Evolutionary conservation across 2,329 filamentous ascomycete genomes (phyloP).

Genomic region (Ophiostoma sp.): DNA sequence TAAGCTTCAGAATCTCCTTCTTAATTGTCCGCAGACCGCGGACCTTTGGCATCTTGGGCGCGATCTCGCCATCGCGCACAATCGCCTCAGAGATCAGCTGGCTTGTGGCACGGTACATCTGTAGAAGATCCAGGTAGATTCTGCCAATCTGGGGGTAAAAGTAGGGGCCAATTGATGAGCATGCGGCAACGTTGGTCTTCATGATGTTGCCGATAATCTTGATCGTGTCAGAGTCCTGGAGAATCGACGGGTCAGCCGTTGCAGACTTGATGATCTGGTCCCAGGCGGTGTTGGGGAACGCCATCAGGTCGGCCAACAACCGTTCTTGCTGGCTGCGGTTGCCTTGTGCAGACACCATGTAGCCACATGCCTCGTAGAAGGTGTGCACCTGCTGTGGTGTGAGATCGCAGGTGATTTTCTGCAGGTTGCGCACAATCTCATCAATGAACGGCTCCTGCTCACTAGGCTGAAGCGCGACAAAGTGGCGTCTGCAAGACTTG

Average conservation of each 20-base stretch:
- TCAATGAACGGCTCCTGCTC: conserved; percentile 97
- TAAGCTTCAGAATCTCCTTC: conserved; percentile 97
- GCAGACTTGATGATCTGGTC: conserved; percentile 88
- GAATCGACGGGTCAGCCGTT: conserved; percentile 74
- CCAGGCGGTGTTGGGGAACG: conserved; percentile 88
- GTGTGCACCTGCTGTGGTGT: conserved; percentile 97
- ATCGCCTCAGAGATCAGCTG: conserved; percentile 92
- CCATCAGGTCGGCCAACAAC: conserved; percentile 87
- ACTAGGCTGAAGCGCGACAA: conserved; percentile 90
- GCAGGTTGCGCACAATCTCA: conserved; percentile 92
- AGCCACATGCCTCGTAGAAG: conserved; percentile 97
- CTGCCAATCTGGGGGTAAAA: conserved; percentile 97
- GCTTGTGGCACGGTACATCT: conserved; percentile 98
- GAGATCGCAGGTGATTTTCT: conserved; percentile 91
- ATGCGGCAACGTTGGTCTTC: conserved; percentile 99
- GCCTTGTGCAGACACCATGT: conserved; percentile 97
- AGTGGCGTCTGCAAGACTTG: conserved; percentile 94
- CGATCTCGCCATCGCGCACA: conserved; percentile 67
- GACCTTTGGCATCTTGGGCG: conserved; percentile 95
- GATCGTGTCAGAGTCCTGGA: conserved; percentile 91
- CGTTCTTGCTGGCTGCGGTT: conserved; percentile 92
- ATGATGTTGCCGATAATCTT: conserved; percentile 99
- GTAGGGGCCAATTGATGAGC: conserved; percentile 90
- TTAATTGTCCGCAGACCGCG: conserved; percentile 95
- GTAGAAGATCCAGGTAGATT: conserved; percentile 97